Evolutionary conservation across 2,329 filamentous ascomycete genomes (phyloP).

Genomic region (Lecanosticta acicola): DNA sequence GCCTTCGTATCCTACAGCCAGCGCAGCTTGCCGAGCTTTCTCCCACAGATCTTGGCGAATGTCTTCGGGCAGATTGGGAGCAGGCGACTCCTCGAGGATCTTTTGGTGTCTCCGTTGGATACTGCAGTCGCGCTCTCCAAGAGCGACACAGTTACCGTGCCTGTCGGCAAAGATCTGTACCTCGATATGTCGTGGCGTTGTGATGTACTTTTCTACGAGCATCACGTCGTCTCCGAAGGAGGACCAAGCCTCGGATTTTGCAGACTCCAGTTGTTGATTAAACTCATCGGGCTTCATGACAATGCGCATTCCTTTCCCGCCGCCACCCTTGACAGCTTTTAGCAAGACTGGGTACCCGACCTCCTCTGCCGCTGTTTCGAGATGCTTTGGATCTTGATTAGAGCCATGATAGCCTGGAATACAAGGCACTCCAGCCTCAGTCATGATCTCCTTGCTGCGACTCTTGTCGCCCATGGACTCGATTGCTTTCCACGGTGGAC

Average conservation of each 20-base stretch:
- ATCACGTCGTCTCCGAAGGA: conserved; percentile 63
- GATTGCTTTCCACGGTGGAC: conserved; percentile 72
- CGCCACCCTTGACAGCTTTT: conserved; percentile 60
- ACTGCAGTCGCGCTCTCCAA: conserved; percentile 62
- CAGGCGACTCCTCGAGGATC: conserved; percentile 61
- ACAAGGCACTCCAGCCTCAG: conserved; percentile 84
- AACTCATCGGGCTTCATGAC: conserved; percentile 55
- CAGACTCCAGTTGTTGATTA: conserved; percentile 55
- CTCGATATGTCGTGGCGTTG: conserved; percentile 60
- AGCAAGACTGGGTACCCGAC: conserved; percentile 61
- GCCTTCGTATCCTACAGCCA: conserved; percentile 60
- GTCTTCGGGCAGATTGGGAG: conserved; percentile 54
- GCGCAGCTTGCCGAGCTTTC: conserved; percentile 57
- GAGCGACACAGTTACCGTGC: conserved; percentile 58
- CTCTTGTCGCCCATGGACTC: conserved; percentile 88
- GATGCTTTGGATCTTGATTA: conserved; percentile 63
- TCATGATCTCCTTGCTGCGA: conserved; percentile 94
- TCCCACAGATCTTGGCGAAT: conserved; percentile 61
- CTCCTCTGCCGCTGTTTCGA: conserved; percentile 66
- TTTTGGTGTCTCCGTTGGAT: conserved; percentile 62
- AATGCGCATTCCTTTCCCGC: conserved; percentile 66
- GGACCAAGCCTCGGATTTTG: conserved; percentile 58
- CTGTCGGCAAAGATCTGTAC: conserved; percentile 63
- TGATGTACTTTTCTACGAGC: conserved; percentile 64
- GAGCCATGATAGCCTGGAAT: conserved; percentile 91